phyloP scores from a whole-genome alignment of 495 filamentous ascomycete species.

The Penicillium maclennaniae region DNA sequence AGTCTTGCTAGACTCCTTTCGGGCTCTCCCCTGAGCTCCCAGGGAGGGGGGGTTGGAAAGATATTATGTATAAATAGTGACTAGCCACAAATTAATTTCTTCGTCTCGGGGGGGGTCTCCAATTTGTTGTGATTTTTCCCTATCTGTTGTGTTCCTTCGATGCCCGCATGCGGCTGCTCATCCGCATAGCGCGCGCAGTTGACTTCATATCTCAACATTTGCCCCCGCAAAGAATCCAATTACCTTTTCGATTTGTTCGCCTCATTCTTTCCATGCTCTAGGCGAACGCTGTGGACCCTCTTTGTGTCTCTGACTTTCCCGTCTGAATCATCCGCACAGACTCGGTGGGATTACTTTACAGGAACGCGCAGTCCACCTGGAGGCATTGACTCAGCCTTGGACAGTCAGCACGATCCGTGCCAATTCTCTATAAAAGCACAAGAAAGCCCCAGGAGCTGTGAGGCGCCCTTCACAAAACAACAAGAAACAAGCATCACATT shows the following conservation, averaged over 20 bases:
- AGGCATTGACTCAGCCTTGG: background rate
- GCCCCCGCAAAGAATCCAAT: background rate
- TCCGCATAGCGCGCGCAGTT: conserved; percentile 8
- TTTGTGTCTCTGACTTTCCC: background rate
- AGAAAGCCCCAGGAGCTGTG: background rate
- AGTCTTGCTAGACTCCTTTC: background rate
- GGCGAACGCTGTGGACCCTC: background rate
- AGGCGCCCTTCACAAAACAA: background rate
- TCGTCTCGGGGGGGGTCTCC: background rate
- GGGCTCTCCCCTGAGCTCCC: background rate
- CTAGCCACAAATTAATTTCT: background rate
- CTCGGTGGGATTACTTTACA: background rate
- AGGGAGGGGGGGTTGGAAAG: background rate
- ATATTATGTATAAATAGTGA: conserved; percentile 5
- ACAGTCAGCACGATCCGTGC: background rate
- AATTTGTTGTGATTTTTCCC: conserved; percentile 10
- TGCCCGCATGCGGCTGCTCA: conserved; percentile 26
- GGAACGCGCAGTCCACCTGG: background rate
- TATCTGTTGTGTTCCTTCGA: conserved; percentile 13
- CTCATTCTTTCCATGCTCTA: background rate
- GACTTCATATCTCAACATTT: conserved; percentile 18
- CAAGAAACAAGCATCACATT: background rate
- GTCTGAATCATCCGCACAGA: background rate
- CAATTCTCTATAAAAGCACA: background rate
- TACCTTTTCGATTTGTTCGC: background rate